These are phyloP conservation scores for Berkeleyomyces basicola DNA, from an alignment of 2,329 filamentous ascomycete species.

Conservation along the genomic window DNA sequence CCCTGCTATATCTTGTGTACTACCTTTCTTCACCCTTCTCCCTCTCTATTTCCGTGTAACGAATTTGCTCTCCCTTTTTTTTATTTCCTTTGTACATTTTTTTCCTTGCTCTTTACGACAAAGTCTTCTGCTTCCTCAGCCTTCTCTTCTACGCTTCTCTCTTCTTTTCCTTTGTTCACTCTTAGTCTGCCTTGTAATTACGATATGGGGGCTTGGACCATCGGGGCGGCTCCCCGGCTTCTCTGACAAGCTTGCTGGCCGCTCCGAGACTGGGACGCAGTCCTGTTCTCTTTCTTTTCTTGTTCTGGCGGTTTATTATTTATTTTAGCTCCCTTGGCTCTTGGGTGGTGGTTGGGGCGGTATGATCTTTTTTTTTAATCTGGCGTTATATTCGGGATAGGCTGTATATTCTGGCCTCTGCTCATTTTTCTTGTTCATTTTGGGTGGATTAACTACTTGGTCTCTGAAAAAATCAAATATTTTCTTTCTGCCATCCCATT, in stretches of 20 bases:
- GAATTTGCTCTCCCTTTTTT: constrained; percentile 5
- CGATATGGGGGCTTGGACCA: background rate
- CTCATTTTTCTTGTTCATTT: no score
- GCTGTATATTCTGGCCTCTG: no score
- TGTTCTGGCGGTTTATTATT: background rate
- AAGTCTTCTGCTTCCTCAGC: background rate
- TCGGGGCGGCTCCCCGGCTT: background rate
- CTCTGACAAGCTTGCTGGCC: background rate
- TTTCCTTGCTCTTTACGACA: background rate
- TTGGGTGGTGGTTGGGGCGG: no score
- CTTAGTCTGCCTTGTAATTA: background rate
- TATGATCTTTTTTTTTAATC: no score
- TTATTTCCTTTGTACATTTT: constrained; percentile 5
- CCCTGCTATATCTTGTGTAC: background rate
- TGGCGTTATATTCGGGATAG: no score
- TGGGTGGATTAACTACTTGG: no score
- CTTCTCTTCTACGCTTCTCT: background rate
- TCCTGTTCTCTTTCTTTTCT: background rate
- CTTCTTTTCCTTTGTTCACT: background rate
- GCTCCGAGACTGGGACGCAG: background rate
- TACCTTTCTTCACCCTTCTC: background rate
- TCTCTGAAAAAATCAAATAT: no score
- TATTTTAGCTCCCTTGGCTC: no score
- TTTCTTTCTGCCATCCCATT: no score
- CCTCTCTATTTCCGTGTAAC: background rate